Conservation (phyloP, 371 early-diverging fungal species). For the Homolaphlyctis polyrhiza region DNA sequence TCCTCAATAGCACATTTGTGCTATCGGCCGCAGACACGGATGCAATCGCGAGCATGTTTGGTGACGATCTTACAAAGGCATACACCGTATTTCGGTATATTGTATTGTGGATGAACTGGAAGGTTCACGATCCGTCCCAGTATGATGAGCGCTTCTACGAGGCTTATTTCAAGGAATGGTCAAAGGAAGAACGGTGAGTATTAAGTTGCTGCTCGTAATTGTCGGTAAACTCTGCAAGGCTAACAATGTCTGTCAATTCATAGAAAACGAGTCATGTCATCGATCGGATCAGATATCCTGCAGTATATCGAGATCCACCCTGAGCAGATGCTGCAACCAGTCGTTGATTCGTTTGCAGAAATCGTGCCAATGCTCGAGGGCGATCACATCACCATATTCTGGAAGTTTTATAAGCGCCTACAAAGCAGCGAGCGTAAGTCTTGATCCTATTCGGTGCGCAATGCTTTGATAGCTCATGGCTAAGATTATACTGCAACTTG, state of each 20-base stretch:
- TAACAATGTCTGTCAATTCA: no score
- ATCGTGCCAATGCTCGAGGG: constrained; percentile 12
- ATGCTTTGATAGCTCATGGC: no score
- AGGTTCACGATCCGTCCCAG: constrained; percentile 1
- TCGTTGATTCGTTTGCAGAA: constrained; percentile 4
- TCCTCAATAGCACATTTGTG: constrained; percentile 8
- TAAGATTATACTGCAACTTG: no score
- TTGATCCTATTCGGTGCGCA: no score
- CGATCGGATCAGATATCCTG: constrained; percentile 9
- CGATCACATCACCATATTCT: constrained; percentile 10
- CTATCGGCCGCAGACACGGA: constrained; percentile 2
- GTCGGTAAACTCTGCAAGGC: no score
- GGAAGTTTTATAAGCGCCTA: constrained; percentile 3
- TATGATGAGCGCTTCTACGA: constrained; percentile 10
- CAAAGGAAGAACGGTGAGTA: constrained; percentile 7
- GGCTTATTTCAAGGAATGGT: constrained; percentile 11
- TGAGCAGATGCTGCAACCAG: constrained; percentile 6
- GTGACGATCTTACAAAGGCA: neutral
- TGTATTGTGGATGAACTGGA: constrained; percentile 12
- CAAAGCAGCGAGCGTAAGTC: neutral
- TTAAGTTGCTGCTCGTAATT: no score
- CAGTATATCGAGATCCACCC: constrained; percentile 8
- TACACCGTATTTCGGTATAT: constrained; percentile 14
- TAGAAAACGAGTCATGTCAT: constrained; percentile 10
- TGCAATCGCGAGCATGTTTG: constrained; percentile 6